Percentiles rank a stretch among this genome's conserved stretches.
Conservation (phyloP, 2,329 filamentous ascomycete species). For the Colletotrichum sp. region DNA sequence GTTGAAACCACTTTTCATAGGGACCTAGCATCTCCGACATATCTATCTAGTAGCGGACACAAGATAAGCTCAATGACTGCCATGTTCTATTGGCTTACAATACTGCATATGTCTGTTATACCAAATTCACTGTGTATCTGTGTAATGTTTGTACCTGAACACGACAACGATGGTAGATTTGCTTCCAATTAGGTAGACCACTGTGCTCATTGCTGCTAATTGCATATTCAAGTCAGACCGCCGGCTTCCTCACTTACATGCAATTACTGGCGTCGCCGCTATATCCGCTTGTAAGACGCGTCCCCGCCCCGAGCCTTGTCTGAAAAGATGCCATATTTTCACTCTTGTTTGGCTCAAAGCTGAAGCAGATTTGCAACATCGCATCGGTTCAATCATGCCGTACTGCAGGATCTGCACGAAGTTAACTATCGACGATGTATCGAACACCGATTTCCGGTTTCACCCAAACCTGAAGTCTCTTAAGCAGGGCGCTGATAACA, state of each 20-base stretch:
- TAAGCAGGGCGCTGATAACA: not conserved
- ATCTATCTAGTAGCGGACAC: not conserved
- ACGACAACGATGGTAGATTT: not conserved
- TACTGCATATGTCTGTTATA: not conserved
- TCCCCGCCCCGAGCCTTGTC: not conserved
- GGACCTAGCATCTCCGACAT: not conserved
- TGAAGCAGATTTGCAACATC: not conserved
- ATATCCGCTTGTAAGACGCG: not conserved
- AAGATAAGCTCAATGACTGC: no score
- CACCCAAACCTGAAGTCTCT: not conserved
- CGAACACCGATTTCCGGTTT: not conserved
- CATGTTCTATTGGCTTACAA: no score
- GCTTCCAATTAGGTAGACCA: not conserved
- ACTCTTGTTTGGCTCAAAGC: not conserved
- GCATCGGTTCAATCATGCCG: not conserved
- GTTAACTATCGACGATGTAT: not conserved
- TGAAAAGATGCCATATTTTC: not conserved
- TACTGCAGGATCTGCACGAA: not conserved
- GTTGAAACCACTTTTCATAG: not conserved
- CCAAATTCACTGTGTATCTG: not conserved
- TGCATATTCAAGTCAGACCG: not conserved
- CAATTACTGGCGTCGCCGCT: not conserved
- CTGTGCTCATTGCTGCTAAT: not conserved
- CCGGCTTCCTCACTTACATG: not conserved
- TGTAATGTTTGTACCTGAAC: not conserved